phyloP scores from a whole-genome alignment of 805 yeast genomes.

The Wickerhamomyces ciferrii region DNA sequence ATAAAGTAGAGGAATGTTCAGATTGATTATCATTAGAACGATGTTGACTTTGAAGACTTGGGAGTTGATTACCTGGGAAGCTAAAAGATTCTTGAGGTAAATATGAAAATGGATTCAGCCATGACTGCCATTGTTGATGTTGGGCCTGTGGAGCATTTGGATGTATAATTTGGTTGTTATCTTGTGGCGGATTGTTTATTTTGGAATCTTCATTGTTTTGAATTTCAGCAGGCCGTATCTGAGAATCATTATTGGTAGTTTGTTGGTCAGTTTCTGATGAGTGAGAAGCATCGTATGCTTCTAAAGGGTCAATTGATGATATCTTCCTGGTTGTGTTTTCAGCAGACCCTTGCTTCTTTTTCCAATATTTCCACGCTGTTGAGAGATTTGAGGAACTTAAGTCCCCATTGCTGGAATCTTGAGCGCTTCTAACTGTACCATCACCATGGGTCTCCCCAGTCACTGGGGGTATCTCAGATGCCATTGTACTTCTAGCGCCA shows the following conservation, averaged over 20 bases:
- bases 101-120: slow-evolving; percentile 5
- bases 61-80: background rate
- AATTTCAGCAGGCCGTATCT: background rate
- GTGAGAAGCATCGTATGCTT: background rate
- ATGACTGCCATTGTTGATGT: slow-evolving; percentile 1
- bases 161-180: background rate
- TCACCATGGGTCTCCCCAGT: background rate
- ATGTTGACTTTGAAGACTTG: background rate
- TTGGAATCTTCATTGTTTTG: background rate
- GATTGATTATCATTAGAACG: background rate
- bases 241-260: background rate
- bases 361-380: slow-evolving; percentile 19
- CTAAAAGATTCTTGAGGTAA: background rate
- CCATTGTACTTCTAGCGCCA: background rate
- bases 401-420: background rate
- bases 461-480: background rate
- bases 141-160: background rate
- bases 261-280: background rate
- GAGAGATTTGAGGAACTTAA: slow-evolving; percentile 1
- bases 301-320: slow-evolving; percentile 15
- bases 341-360: slow-evolving; percentile 18
- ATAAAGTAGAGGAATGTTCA: slow-evolving; percentile 3
- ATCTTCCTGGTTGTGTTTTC: slow-evolving; percentile 9
- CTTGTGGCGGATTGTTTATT: background rate
- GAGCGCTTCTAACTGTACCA: background rate